A percentile compares a stretch with the other conserved stretches of the same genome.
Conservation (phyloP, 2,329 filamentous ascomycete species). For the Ascochyta pisi region DNA sequence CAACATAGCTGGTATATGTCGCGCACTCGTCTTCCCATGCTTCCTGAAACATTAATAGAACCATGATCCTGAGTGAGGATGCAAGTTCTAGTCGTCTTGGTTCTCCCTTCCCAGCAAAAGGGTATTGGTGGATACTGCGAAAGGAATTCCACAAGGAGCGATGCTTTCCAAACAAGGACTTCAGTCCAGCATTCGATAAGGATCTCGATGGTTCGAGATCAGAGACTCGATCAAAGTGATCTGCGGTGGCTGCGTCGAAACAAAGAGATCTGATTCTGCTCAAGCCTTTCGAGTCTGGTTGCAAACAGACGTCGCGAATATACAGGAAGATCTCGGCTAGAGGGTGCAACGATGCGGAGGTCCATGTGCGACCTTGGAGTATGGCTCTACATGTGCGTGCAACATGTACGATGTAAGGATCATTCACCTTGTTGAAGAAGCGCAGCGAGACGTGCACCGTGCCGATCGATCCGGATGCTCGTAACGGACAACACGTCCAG, state of each 20-base stretch:
- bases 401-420: constrained; percentile 15
- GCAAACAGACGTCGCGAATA: constrained; percentile 4
- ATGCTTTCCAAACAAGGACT: constrained; percentile 14
- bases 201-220: neutral
- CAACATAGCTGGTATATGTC: constrained; percentile 7
- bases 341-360: constrained; percentile 5
- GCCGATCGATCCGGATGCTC: constrained; percentile 1
- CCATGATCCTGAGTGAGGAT: constrained; percentile 10
- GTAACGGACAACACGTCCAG: constrained; percentile 14
- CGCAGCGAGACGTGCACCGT: constrained; percentile 5
- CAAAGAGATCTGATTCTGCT: neutral
- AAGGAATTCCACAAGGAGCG: constrained; percentile 15
- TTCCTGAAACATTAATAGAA: constrained; percentile 9
- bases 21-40: constrained; percentile 14
- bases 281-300: neutral
- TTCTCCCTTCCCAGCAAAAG: neutral
- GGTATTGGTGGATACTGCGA: constrained; percentile 10
- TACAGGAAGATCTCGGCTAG: constrained; percentile 9
- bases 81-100: neutral
- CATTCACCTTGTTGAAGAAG: constrained; percentile 11
- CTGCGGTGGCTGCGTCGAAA: constrained; percentile 1
- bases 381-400: constrained; percentile 12
- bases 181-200: constrained; percentile 1
- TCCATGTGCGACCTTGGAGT: constrained; percentile 11
- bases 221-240: neutral